Base-by-base conservation (phyloP, 2,329 filamentous ascomycete genomes). In the Aureobasidium sp. region DNA sequence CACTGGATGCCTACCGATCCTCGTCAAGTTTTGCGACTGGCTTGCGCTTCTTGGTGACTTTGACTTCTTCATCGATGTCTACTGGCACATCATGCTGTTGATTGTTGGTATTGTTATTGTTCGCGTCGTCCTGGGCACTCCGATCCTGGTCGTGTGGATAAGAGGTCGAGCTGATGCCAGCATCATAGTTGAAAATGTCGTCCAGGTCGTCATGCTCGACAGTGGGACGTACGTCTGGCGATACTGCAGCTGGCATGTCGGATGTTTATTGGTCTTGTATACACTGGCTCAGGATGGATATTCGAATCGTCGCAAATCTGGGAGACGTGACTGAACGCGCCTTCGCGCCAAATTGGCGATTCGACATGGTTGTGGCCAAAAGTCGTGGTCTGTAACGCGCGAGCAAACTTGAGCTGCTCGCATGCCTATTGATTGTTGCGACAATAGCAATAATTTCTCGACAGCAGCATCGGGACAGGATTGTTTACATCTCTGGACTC, bases 21-120 rank as follows among this genome's bases (percentile, higher is more conserved):
- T 96, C 91, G 70, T 99, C 92, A 29, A 99, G 82, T 73, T 97
- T 99, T 4, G 93, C 88, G 62, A 86, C 81, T 1, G 91, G 90
- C 65, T 86, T 82, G 39, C 86, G 83, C 68, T 88, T 88, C 76
- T 90, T 96, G 44, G 83, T 84, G 5, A 97, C 82, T 61, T 90
- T 87, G 59, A 99, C 84, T 69, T 96, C 90, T 70, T 95, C 86
- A 66, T 97, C 92, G 62, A 97, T 85, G 49, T 92, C 91, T 2
- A 71, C 71, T 70, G 34, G 45, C 60, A 67, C 14, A 75, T 75
- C 47, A 72, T 59, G 73, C n/a, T 36, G 57, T 12, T 22, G 34
- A 11, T 20, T 45, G 7, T 8, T 25, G 80, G 55, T 77, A 27
- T 76, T 73, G 63, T 84, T 81, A 1, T 79, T 79, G 62, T 66